phyloP scores from a whole-genome alignment of 1,284 basidiomycete species.

The Psilocybe mexicana region DNA sequence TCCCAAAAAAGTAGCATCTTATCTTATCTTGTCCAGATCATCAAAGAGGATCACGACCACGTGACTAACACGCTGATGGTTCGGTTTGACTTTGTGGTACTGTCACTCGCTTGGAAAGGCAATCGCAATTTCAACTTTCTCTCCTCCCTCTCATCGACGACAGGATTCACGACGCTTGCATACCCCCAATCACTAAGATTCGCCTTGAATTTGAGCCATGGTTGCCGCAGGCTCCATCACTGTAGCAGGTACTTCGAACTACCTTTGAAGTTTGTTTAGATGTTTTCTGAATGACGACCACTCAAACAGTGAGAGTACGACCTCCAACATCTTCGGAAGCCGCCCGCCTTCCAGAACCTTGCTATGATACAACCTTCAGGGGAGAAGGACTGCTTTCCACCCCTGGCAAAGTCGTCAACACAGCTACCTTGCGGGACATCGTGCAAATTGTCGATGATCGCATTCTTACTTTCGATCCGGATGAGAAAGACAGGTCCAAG shows the following conservation, averaged over 20 bases:
- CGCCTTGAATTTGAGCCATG: slow-evolving; percentile 43
- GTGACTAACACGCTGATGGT: slow-evolving; percentile 44
- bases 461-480: slow-evolving; percentile 93
- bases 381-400: slow-evolving; percentile 82
- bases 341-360: slow-evolving; percentile 73
- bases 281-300: slow-evolving; percentile 18
- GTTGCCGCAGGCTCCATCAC: slow-evolving; percentile 84
- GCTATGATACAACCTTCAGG: slow-evolving; percentile 68
- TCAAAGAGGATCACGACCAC: slow-evolving; percentile 31
- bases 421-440: slow-evolving; percentile 67
- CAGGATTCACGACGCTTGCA: not conserved
- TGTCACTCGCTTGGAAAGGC: not conserved
- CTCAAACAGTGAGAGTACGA: slow-evolving; percentile 78
- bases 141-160: slow-evolving; percentile 14
- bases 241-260: slow-evolving; percentile 65
- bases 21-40: not conserved
- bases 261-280: slow-evolving; percentile 15
- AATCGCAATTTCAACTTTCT: slow-evolving; percentile 18
- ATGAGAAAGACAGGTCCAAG: slow-evolving; percentile 76
- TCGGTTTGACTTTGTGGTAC: slow-evolving; percentile 29
- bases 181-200: slow-evolving; percentile 3
- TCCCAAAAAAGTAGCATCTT: not conserved
- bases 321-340: slow-evolving; percentile 86
- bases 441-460: slow-evolving; percentile 83
- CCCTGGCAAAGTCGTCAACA: slow-evolving; percentile 53